Base-by-base conservation (phyloP, 441 rosid genomes). In the Arabidopsis hybrid region DNA sequence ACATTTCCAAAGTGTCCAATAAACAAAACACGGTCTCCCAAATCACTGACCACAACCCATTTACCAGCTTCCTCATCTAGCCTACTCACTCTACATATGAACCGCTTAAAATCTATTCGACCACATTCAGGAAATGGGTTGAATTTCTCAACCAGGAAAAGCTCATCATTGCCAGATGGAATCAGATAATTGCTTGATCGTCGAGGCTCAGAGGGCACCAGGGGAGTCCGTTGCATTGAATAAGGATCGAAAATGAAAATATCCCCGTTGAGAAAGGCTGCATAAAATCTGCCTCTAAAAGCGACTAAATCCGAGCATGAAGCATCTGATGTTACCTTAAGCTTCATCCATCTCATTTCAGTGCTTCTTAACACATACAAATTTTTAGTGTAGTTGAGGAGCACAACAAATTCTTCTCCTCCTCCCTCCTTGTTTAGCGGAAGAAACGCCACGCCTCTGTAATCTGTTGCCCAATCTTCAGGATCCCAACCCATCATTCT, bases 261-360 rank as follows among this genome's bases (percentile, higher is more conserved):
- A 0, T 43, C 12, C 7, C 18, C 7, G 12, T 11, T 11, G 11
- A 32, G 3, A 55, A 29, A 4, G 2, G 1, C 8, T 7, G 43
- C 72, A 32, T 42, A 68, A 31, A 68, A 67, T 3, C 7, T 55
- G 29, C 72, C 72, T 55, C 62, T 55, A 7, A 67, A 67, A 14
- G 52, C 1, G 12, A 29, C 16, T 31, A 55, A 2, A 31, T 31
- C 60, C 9, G 0, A 0, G 60, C 60, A 55, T 3, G 8, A 1
- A 31, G 39, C 39, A 1, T 1, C 1, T 31, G 17, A 12, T 17
- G 6, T 32, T 11, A 7, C 7, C 10, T 6, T 10, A 31, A 55
- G 38, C 10, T 17, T 17, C 26, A 5, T 1, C 74, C 74, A 69
- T 39, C 2, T 59, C 74, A 14, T 69, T 47, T 59, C 57, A 13